Conservation (phyloP, 345 rosid species). For the Acer yangbiense region DNA sequence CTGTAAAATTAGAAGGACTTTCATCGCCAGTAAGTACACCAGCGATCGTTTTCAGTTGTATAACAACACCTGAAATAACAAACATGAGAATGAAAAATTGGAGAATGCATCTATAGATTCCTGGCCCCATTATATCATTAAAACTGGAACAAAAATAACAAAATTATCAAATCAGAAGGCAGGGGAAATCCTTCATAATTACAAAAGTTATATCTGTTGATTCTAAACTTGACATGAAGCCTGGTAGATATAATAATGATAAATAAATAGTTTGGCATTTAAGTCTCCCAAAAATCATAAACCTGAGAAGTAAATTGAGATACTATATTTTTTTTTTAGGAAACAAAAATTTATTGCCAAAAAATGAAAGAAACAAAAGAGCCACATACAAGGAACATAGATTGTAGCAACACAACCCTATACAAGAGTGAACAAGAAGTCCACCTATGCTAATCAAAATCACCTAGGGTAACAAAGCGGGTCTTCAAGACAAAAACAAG, state of each 20-base stretch:
- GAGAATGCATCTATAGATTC: not conserved
- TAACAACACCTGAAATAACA: conserved; percentile 59
- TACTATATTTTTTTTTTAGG: too few relatives aligned
- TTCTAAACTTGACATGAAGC: not conserved
- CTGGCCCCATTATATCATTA: not conserved
- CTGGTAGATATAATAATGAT: not conserved
- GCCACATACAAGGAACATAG: too few relatives aligned
- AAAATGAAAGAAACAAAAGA: too few relatives aligned
- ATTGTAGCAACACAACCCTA: too few relatives aligned
- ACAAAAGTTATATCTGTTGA: not conserved
- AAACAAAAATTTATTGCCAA: too few relatives aligned
- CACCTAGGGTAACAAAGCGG: too few relatives aligned
- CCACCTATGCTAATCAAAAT: too few relatives aligned
- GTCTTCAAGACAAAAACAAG: too few relatives aligned
- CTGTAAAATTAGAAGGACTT: conserved; percentile 36
- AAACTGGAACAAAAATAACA: not conserved
- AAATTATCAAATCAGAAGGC: not conserved
- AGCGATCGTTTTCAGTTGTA: conserved; percentile 63
- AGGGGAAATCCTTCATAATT: not conserved
- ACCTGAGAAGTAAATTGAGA: not conserved
- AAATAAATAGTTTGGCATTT: not conserved
- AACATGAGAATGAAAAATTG: not conserved
- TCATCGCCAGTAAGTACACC: conserved; percentile 55
- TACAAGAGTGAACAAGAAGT: too few relatives aligned
- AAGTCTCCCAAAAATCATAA: not conserved